phyloP scores from a whole-genome alignment of 1,139 yeast species.

The Casaregolazyma lundiana region DNA sequence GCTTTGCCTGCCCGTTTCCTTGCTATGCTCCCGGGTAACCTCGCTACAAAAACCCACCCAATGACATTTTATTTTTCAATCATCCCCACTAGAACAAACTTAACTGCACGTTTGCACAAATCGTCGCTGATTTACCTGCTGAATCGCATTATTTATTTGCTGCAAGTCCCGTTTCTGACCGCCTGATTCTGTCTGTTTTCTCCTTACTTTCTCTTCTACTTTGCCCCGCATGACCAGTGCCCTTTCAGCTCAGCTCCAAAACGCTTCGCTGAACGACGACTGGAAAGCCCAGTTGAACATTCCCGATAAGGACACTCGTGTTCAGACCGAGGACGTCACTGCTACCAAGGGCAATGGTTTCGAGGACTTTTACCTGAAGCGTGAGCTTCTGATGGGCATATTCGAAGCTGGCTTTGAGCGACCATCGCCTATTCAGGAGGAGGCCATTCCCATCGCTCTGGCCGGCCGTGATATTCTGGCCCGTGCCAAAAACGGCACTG shows the following conservation, averaged over 20 bases:
- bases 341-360: conserved; percentile 87
- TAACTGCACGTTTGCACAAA: neutral
- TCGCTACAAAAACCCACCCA: neutral
- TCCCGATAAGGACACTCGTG: conserved; percentile 83
- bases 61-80: neutral
- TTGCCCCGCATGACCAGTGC: conserved; percentile 23
- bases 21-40: neutral
- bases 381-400: conserved; percentile 95
- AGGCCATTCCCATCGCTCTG: conserved; percentile 90
- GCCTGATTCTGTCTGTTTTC: neutral
- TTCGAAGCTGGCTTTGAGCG: conserved; percentile 98
- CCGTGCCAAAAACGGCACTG: conserved; percentile 97
- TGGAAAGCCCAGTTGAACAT: conserved; percentile 76
- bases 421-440: conserved; percentile 98
- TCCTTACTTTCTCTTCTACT: neutral
- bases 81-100: neutral
- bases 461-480: conserved; percentile 96
- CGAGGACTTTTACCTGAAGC: conserved; percentile 85
- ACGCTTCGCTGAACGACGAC: conserved; percentile 26
- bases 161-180: too few species aligned
- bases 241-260: conserved; percentile 25
- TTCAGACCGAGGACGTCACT: conserved; percentile 94
- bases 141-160: neutral
- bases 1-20: too few species aligned
- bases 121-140: neutral